A percentile compares a stretch with the other conserved stretches of the same genome.
These are phyloP conservation scores for Glebionis coronaria DNA, from an alignment of 129 eudicot genomes.

Conservation along the genomic window DNA sequence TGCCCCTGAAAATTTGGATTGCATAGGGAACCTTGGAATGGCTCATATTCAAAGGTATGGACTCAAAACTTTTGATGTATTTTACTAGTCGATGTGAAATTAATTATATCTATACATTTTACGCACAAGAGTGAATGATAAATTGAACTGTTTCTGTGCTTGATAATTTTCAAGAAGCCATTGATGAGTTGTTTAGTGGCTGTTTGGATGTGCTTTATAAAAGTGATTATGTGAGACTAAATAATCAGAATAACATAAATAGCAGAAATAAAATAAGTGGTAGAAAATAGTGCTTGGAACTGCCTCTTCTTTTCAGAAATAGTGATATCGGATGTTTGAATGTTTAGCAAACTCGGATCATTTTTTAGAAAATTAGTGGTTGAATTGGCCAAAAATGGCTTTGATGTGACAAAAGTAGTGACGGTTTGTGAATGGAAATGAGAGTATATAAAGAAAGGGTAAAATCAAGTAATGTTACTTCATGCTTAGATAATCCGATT, in stretches of 20 bases:
- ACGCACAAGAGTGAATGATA: neutral
- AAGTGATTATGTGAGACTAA: neutral
- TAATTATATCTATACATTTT: slow-evolving; percentile 4
- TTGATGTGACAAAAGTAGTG: neutral
- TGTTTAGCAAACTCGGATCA: neutral
- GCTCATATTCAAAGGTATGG: slow-evolving; percentile 93
- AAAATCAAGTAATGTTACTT: neutral
- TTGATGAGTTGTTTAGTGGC: slow-evolving; percentile 2
- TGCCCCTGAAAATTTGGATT: slow-evolving; percentile 89
- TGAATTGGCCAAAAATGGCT: neutral
- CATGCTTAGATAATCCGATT: neutral
- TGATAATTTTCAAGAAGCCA: neutral
- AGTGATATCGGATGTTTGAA: neutral
- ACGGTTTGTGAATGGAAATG: neutral
- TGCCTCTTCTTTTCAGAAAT: neutral
- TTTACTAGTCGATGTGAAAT: neutral
- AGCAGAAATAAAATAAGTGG: neutral
- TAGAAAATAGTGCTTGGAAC: slow-evolving; percentile 6
- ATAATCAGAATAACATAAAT: neutral
- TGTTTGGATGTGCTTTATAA: neutral
- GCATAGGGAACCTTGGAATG: slow-evolving; percentile 91
- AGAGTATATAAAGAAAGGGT: neutral
- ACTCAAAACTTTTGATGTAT: neutral
- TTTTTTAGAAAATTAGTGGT: neutral
- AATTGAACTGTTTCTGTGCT: neutral